Conservation (phyloP, 2,329 filamentous ascomycete genomes). For the Fusarium humuli region DNA sequence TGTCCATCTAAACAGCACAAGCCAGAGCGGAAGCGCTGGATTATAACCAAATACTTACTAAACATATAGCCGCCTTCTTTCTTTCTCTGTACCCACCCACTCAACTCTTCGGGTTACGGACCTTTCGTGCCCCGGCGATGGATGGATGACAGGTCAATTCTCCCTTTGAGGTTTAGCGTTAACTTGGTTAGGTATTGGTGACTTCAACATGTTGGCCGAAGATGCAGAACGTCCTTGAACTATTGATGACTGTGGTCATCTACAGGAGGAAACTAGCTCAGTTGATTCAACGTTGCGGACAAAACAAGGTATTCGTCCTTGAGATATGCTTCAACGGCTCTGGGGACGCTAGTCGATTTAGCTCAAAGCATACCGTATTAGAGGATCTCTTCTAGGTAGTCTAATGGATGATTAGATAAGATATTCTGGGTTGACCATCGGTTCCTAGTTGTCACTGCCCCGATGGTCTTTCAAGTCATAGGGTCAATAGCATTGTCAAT, state of each 20-base stretch:
- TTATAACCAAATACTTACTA: constrained; percentile 7
- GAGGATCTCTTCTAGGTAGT: neutral
- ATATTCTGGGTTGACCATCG: neutral
- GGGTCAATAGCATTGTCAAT: neutral
- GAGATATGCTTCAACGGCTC: constrained; percentile 2
- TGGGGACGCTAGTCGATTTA: neutral
- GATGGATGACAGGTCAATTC: constrained; percentile 18
- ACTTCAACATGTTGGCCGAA: constrained; percentile 30
- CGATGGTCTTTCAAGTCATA: neutral
- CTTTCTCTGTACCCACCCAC: constrained; percentile 33
- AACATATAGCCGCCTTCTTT: constrained; percentile 3
- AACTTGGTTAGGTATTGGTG: constrained; percentile 1
- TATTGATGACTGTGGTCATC: neutral
- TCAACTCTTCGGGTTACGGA: constrained; percentile 19
- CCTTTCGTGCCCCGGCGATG: constrained; percentile 25
- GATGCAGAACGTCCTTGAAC: constrained; percentile 16
- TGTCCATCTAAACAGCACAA: neutral
- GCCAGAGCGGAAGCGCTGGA: neutral
- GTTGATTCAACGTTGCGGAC: neutral
- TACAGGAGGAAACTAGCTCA: neutral
- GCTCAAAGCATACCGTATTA: neutral
- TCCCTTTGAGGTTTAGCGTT: constrained; percentile 28
- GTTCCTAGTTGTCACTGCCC: neutral
- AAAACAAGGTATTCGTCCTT: neutral
- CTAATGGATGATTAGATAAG: neutral